Conservation (phyloP, 2,329 filamentous ascomycete species). For the Aquanectria penicillioides region DNA sequence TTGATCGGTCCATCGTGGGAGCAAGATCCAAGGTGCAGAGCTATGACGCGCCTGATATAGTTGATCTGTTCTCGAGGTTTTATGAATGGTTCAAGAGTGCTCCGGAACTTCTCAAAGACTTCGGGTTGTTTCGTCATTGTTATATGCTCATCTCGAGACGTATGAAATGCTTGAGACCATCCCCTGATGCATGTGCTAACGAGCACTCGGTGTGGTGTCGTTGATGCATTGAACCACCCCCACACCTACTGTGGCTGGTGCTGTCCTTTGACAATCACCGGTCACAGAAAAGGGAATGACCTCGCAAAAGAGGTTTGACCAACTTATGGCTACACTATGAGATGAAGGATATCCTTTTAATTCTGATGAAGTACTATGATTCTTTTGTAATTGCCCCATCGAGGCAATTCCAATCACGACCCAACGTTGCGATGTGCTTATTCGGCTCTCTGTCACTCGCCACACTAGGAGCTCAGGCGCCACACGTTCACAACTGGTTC, state of each 20-base stretch:
- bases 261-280: too few relatives aligned
- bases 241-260: constrained; percentile 22
- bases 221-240: constrained; percentile 10
- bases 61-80: constrained; percentile 67
- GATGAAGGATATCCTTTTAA: too few relatives aligned
- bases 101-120: constrained; percentile 49
- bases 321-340: too few relatives aligned
- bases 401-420: too few relatives aligned
- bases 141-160: constrained; percentile 26
- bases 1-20: constrained; percentile 54
- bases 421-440: too few relatives aligned
- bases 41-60: constrained; percentile 65
- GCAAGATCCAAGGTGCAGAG: constrained; percentile 62
- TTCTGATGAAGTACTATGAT: too few relatives aligned
- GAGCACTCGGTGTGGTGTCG: constrained; percentile 12
- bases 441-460: constrained; percentile 20
- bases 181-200: constrained; percentile 11
- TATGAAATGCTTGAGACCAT: constrained; percentile 1
- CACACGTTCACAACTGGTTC: too few relatives aligned
- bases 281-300: too few relatives aligned
- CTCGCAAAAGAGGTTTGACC: too few relatives aligned
- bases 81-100: constrained; percentile 61
- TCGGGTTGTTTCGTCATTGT: constrained; percentile 48
- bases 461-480: constrained; percentile 29
- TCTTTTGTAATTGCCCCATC: too few relatives aligned